Conservation (phyloP, 495 filamentous ascomycete genomes). For the Neurospora sublineolata region DNA sequence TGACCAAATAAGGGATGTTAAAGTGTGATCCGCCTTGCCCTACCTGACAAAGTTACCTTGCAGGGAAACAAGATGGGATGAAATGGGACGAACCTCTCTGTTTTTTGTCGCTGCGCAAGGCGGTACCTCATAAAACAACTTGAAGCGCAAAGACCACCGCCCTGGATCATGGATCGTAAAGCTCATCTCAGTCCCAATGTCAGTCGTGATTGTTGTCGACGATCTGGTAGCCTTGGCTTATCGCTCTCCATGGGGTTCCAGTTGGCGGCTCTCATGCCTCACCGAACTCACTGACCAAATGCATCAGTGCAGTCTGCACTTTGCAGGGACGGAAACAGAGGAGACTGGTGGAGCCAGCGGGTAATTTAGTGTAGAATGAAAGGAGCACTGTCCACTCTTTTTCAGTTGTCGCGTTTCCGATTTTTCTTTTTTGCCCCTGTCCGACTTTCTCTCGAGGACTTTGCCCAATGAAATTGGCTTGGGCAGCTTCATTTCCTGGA, state of each 20-base stretch:
- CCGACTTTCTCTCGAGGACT: background rate
- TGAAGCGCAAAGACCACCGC: background rate
- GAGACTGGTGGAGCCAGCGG: background rate
- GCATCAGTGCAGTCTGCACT: background rate
- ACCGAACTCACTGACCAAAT: background rate
- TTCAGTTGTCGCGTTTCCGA: slow-evolving; percentile 7
- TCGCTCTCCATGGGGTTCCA: background rate
- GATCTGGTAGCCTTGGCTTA: background rate
- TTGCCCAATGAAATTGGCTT: slow-evolving; percentile 9
- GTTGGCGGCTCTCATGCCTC: background rate
- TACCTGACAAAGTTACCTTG: background rate
- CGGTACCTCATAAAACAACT: background rate
- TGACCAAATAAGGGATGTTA: background rate
- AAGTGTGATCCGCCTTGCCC: background rate
- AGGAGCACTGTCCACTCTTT: slow-evolving; percentile 7
- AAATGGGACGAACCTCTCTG: background rate
- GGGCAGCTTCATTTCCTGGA: slow-evolving; percentile 12
- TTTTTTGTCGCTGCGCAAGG: background rate
- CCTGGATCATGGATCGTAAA: background rate
- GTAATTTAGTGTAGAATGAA: background rate
- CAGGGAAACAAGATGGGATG: background rate
- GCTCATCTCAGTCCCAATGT: background rate
- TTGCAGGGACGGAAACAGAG: background rate
- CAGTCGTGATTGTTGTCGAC: background rate
- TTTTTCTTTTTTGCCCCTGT: slow-evolving; percentile 16